phyloP scores from a whole-genome alignment of 208 protist genomes.

The Trypanosoma cruzi region DNA sequence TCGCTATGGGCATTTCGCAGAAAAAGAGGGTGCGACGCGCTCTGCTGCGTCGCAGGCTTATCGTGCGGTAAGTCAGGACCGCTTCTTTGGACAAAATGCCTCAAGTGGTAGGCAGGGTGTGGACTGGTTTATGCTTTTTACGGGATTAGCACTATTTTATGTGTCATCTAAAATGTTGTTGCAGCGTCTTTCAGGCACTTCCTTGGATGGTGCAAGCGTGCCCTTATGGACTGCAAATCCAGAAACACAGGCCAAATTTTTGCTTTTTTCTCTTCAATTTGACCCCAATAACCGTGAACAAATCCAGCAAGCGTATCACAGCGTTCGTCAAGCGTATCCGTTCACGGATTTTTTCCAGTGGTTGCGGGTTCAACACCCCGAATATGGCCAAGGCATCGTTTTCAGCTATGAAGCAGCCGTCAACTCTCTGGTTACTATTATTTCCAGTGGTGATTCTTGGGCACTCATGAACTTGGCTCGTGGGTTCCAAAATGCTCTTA shows the following conservation, averaged over 20 bases:
- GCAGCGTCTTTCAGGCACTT: conserved; percentile 36
- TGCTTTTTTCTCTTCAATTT: conserved; percentile 77
- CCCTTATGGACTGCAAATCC: conserved; percentile 63
- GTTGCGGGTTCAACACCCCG: conserved; percentile 40
- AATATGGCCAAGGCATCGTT: conserved; percentile 60
- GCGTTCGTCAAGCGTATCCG: conserved; percentile 46
- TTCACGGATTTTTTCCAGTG: conserved; percentile 71
- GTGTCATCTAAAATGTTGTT: conserved; percentile 62
- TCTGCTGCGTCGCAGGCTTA: conserved; percentile 22
- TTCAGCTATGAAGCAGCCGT: conserved; percentile 46
- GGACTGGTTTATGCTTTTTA: conserved; percentile 72
- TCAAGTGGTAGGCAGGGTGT: conserved; percentile 29
- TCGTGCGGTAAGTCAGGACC: conserved; percentile 3
- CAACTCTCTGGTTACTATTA: conserved; percentile 27
- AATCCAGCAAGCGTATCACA: conserved; percentile 53
- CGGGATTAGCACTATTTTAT: conserved; percentile 52
- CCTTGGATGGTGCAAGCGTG: conserved; percentile 43
- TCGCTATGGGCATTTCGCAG: conserved; percentile 69
- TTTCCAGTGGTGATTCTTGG: conserved; percentile 40
- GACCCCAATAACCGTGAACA: conserved; percentile 41
- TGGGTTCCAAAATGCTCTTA: conserved; percentile 43
- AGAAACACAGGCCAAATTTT: conserved; percentile 59
- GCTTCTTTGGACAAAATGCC: background rate
- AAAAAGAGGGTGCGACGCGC: conserved; percentile 23
- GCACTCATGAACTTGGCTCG: conserved; percentile 41